Evolutionary conservation across 108 stramenopile species (phyloP).

Genomic region (Aurantiochytrium sp.): DNA sequence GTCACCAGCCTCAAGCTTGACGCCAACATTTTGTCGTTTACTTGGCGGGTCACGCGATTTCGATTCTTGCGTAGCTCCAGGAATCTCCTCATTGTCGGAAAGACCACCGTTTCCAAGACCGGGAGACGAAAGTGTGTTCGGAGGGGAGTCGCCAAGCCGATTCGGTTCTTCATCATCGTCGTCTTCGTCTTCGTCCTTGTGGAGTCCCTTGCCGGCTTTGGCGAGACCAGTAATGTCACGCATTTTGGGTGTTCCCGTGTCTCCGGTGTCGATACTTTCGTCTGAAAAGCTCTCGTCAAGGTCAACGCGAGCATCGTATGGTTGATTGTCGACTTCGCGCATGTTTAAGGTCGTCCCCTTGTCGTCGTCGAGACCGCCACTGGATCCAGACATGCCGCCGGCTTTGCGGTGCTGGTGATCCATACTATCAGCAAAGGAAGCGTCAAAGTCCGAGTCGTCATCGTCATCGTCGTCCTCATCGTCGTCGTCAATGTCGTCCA

Average conservation of each 20-base stretch:
- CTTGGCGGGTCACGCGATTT: not conserved
- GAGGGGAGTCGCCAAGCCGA: not conserved
- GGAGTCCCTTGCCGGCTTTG: not conserved
- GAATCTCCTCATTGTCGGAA: slow-evolving; percentile 4
- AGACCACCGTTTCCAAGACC: not conserved
- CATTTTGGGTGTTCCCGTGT: not conserved
- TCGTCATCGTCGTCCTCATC: slow-evolving; percentile 15
- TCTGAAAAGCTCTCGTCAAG: slow-evolving; percentile 14
- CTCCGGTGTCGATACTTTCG: not conserved
- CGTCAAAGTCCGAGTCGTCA: not conserved
- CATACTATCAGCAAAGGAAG: not conserved
- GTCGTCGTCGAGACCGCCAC: not conserved
- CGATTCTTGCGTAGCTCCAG: not conserved
- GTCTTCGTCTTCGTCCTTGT: not conserved
- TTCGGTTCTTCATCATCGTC: not conserved
- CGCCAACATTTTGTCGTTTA: not conserved
- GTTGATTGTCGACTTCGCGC: slow-evolving; percentile 9
- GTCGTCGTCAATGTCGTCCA: not conserved
- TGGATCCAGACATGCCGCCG: not conserved
- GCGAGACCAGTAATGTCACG: not conserved
- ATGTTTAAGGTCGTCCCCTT: not conserved
- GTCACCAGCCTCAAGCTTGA: not conserved
- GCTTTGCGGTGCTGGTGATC: slow-evolving; percentile 17
- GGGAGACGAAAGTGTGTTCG: not conserved
- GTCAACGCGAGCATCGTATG: not conserved